These are phyloP conservation scores for Penicillium egyptiacum DNA, from an alignment of 495 filamentous ascomycete genomes.

Conservation along the genomic window DNA sequence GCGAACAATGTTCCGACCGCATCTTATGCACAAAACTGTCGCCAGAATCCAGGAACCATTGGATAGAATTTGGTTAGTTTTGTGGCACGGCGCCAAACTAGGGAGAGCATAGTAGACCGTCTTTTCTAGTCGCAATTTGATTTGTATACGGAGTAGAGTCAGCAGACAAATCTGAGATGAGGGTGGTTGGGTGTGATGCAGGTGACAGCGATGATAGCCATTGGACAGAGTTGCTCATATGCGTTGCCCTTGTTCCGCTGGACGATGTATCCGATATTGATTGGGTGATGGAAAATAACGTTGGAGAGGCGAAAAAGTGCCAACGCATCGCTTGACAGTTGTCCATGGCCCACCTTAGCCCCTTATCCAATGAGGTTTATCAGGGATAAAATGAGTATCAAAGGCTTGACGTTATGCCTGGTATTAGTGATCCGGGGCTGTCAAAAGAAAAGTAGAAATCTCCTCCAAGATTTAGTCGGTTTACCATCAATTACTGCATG, in stretches of 20 bases:
- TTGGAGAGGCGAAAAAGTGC: conserved; percentile 10
- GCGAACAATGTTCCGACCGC: conserved; percentile 8
- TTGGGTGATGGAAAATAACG: not conserved
- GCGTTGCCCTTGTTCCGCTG: not conserved
- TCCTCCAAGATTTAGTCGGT: not conserved
- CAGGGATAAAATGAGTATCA: no score
- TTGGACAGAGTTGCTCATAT: conserved; percentile 7
- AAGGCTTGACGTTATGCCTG: not conserved
- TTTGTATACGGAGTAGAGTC: not conserved
- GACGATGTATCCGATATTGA: conserved; percentile 13
- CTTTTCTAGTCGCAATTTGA: not conserved
- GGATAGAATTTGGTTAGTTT: conserved; percentile 4
- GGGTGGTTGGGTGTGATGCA: not conserved
- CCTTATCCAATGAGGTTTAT: conserved; percentile 5
- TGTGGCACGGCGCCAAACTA: conserved; percentile 1
- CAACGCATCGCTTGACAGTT: conserved; percentile 15
- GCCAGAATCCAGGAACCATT: not conserved
- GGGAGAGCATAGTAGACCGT: conserved; percentile 5
- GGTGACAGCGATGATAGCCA: not conserved
- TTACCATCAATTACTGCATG: not conserved
- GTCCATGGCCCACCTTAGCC: conserved; percentile 1
- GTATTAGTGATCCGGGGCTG: not conserved
- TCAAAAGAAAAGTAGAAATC: not conserved
- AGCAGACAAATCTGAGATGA: conserved; percentile 1
- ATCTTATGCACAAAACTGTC: not conserved